A percentile compares a stretch with the other conserved stretches of the same genome.
Conservation (phyloP, 2,329 filamentous ascomycete genomes). For the Scedosporium minutisporum region DNA sequence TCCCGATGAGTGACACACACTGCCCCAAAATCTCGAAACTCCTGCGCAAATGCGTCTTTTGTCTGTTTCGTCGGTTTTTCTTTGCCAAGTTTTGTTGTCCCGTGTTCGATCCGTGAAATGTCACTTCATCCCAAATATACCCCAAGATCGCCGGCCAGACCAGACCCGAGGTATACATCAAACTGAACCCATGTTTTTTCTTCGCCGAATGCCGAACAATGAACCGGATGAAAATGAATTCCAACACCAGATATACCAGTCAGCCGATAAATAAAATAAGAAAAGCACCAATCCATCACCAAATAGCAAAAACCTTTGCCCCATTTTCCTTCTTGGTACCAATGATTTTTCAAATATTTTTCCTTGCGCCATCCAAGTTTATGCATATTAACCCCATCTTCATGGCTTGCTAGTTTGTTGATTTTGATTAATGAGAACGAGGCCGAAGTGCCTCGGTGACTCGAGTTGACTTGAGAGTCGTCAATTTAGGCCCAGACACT, state of each 20-base stretch:
- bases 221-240: constrained; percentile 5
- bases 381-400: background rate
- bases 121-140: constrained; percentile 6
- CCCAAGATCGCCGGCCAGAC: constrained; percentile 9
- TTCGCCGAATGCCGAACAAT: constrained; percentile 4
- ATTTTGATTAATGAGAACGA: background rate
- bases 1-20: constrained; percentile 3
- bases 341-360: background rate
- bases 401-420: background rate
- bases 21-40: constrained; percentile 9
- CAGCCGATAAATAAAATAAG: background rate
- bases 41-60: constrained; percentile 10
- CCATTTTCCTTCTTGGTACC: background rate
- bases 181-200: constrained; percentile 9
- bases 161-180: constrained; percentile 14
- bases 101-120: background rate
- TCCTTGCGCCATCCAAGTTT: constrained; percentile 6
- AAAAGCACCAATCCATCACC: constrained; percentile 5
- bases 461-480: background rate
- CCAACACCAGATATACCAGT: background rate
- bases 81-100: constrained; percentile 3
- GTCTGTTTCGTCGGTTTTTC: background rate
- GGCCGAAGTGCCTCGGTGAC: background rate
- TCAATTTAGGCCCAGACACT: constrained; percentile 79
- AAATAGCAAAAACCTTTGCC: background rate